phyloP scores from a whole-genome alignment of 2,329 filamentous ascomycete species.

The Aureobasidium zeae region DNA sequence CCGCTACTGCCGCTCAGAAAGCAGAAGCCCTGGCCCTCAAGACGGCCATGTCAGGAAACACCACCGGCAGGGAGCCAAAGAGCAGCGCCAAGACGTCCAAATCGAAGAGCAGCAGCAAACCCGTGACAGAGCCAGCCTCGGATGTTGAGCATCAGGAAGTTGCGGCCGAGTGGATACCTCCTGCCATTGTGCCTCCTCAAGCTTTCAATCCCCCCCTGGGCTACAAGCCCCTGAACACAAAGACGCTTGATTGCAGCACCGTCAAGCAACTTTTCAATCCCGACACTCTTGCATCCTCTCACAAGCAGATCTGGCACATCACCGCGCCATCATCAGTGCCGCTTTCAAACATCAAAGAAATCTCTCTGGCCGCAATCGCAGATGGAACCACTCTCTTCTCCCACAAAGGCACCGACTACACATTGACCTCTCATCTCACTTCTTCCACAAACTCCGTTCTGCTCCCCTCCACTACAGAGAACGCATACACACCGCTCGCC shows the following conservation, averaged over 20 bases:
- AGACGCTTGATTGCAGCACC: constrained; percentile 28
- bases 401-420: constrained; percentile 55
- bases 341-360: constrained; percentile 56
- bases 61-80: constrained; percentile 19
- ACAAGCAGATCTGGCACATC: constrained; percentile 78
- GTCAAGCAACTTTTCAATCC: constrained; percentile 45
- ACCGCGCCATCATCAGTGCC: constrained; percentile 61
- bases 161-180: neutral
- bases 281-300: constrained; percentile 47
- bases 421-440: constrained; percentile 19
- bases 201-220: constrained; percentile 32
- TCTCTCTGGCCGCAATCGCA: constrained; percentile 52
- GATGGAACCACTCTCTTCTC: constrained; percentile 48
- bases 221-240: constrained; percentile 43
- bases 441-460: constrained; percentile 19
- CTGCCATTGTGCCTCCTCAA: constrained; percentile 16
- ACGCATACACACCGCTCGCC: constrained; percentile 29
- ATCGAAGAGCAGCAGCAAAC: constrained; percentile 21
- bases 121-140: constrained; percentile 3
- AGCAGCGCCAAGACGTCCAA: constrained; percentile 10
- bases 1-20: constrained; percentile 16
- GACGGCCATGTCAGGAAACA: too few relatives aligned
- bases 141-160: constrained; percentile 21
- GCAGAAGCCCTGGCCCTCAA: constrained; percentile 21
- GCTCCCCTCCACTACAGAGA: constrained; percentile 20